Evolutionary conservation across 257 asterid species (phyloP).

Genomic region (Henckelia pumila): DNA sequence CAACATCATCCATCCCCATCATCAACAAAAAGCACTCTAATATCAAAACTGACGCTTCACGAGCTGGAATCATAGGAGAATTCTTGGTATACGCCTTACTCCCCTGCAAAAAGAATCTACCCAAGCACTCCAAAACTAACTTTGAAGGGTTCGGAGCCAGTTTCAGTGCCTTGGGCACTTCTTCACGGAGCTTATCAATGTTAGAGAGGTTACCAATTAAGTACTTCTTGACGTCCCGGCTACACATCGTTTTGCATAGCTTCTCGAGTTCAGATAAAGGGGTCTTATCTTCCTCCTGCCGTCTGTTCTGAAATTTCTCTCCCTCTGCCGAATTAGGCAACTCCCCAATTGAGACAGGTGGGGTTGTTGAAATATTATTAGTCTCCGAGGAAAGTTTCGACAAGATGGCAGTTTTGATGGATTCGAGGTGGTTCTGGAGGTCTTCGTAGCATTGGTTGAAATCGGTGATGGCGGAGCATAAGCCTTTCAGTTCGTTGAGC

Average conservation of each 20-base stretch:
- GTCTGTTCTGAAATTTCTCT: conserved; percentile 9
- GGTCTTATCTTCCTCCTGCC: conserved; percentile 4
- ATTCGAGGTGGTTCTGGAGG: conserved; percentile 51
- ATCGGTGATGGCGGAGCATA: conserved; percentile 47
- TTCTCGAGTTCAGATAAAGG: conserved; percentile 50
- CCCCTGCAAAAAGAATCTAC: conserved; percentile 79
- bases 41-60: conserved; percentile 66
- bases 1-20: conserved; percentile 37
- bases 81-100: conserved; percentile 43
- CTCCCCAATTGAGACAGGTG: conserved; percentile 13
- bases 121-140: conserved; percentile 59
- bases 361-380: conserved; percentile 18
- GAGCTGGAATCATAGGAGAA: conserved; percentile 55
- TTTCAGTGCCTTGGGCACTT: conserved; percentile 63
- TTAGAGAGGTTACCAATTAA: conserved; percentile 37
- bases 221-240: conserved; percentile 53
- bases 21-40: conserved; percentile 73
- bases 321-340: conserved; percentile 17
- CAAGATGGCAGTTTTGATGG: conserved; percentile 43
- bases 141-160: conserved; percentile 53
- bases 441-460: conserved; percentile 60
- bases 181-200: conserved; percentile 46
- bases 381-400: conserved; percentile 34
- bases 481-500: conserved; percentile 38
- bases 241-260: conserved; percentile 48